phyloP scores from a whole-genome alignment of 345 rosid species.

The thale cress (Arabidopsis thaliana) region DNA sequence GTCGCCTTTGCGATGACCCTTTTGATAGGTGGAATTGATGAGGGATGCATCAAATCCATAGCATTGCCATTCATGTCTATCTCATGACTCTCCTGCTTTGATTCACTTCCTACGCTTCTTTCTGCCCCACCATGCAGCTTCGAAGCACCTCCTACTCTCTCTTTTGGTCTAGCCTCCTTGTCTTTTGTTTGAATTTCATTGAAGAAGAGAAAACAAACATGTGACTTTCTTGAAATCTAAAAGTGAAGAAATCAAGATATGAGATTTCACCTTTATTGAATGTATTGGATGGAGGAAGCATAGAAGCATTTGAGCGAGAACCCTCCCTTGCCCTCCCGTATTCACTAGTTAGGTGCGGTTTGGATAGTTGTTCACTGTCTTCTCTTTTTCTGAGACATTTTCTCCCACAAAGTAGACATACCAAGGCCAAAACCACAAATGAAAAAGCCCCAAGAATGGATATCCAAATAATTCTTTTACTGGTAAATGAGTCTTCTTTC shows the following conservation, averaged over 20 bases:
- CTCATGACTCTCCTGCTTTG: neutral
- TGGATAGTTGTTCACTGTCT: neutral
- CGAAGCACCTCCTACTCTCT: neutral
- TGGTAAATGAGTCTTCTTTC: neutral
- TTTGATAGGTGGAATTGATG: neutral
- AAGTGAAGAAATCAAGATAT: neutral
- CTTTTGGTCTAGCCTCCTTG: neutral
- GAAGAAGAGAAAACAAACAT: neutral
- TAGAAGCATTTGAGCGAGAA: neutral
- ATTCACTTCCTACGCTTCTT: neutral
- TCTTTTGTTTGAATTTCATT: slow-evolving; percentile 5
- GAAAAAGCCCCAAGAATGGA: neutral
- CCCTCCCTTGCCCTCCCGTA: neutral
- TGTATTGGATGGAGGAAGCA: neutral
- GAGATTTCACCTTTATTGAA: neutral
- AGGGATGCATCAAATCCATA: neutral
- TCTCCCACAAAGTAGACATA: neutral
- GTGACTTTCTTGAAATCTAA: slow-evolving; percentile 2
- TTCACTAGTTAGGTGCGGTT: neutral
- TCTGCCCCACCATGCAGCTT: slow-evolving; percentile 1
- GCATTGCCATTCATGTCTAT: neutral
- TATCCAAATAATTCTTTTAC: neutral
- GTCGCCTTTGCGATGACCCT: neutral
- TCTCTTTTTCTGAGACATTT: slow-evolving; percentile 8
- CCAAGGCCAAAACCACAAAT: neutral